Conservation (phyloP, 371 early-diverging fungal genomes). For the Vavraia culicis region DNA sequence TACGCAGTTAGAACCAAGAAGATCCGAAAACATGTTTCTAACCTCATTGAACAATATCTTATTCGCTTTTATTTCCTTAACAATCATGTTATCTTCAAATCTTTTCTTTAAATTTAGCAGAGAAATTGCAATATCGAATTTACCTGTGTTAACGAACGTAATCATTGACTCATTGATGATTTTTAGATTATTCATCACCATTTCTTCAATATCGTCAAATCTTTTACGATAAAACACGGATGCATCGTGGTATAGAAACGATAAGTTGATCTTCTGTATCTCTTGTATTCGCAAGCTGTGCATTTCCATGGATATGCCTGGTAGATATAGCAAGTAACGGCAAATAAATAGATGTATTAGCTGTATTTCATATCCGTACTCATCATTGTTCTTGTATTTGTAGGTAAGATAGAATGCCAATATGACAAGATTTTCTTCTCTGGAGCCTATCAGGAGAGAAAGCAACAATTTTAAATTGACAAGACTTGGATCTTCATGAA, state of each 20-base stretch:
- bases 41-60: conserved; percentile 5
- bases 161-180: conserved; percentile 4
- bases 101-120: neutral
- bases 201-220: neutral
- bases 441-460: conserved; percentile 16
- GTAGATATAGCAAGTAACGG: conserved; percentile 25
- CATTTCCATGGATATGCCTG: conserved; percentile 6
- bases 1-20: conserved; percentile 8
- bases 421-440: conserved; percentile 7
- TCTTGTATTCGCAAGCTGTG: conserved; percentile 22
- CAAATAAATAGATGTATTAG: conserved; percentile 22
- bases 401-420: conserved; percentile 22
- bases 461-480: conserved; percentile 12
- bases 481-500: neutral
- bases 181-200: neutral
- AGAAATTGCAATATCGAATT: conserved; percentile 16
- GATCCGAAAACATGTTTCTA: conserved; percentile 2
- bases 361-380: conserved; percentile 17
- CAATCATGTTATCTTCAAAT: conserved; percentile 2
- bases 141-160: conserved; percentile 11
- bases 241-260: conserved; percentile 33
- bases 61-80: conserved; percentile 10
- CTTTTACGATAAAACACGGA: neutral
- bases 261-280: conserved; percentile 21
- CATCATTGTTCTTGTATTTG: neutral